Percentiles rank a stretch among this genome's conserved stretches.
Conservation (phyloP, 2,329 filamentous ascomycete genomes). For the Ilyonectria mors-panacis region DNA sequence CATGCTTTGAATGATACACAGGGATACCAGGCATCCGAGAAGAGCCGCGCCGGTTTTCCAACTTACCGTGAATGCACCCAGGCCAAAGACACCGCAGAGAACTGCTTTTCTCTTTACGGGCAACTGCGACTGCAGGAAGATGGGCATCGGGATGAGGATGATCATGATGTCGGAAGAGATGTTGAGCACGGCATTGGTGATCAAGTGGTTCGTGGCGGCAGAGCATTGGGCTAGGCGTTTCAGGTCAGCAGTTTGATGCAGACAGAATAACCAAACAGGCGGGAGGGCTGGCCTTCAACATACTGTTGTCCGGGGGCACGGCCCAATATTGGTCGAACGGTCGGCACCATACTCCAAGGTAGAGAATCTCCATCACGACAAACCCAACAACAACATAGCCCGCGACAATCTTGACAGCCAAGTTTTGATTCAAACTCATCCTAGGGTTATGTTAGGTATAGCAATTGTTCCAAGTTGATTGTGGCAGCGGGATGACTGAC, state of each 20-base stretch:
- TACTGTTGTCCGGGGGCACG: conserved; percentile 66
- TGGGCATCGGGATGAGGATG: conserved; percentile 69
- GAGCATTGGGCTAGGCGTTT: conserved; percentile 70
- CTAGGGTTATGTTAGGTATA: conserved; percentile 47
- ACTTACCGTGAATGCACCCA: conserved; percentile 64
- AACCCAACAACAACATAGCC: conserved; percentile 63
- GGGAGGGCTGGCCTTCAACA: conserved; percentile 26
- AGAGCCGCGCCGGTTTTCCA: too few species aligned
- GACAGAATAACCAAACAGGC: background rate
- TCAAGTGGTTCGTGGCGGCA: conserved; percentile 69
- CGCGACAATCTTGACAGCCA: conserved; percentile 64
- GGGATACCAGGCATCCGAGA: too few species aligned
- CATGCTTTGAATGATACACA: too few species aligned
- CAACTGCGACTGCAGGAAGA: conserved; percentile 66
- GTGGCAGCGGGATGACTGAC: conserved; percentile 49
- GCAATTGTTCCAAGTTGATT: background rate
- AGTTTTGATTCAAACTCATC: conserved; percentile 61
- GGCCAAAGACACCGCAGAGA: conserved; percentile 61
- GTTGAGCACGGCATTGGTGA: conserved; percentile 73
- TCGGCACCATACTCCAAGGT: conserved; percentile 67
- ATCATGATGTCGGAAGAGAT: conserved; percentile 73
- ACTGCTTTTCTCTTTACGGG: conserved; percentile 66
- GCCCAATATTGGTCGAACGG: conserved; percentile 72
- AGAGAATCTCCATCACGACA: conserved; percentile 66
- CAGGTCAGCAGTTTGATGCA: too few species aligned